phyloP scores from a whole-genome alignment of 2,329 filamentous ascomycete species.

The Aspergillus thermomutatus region DNA sequence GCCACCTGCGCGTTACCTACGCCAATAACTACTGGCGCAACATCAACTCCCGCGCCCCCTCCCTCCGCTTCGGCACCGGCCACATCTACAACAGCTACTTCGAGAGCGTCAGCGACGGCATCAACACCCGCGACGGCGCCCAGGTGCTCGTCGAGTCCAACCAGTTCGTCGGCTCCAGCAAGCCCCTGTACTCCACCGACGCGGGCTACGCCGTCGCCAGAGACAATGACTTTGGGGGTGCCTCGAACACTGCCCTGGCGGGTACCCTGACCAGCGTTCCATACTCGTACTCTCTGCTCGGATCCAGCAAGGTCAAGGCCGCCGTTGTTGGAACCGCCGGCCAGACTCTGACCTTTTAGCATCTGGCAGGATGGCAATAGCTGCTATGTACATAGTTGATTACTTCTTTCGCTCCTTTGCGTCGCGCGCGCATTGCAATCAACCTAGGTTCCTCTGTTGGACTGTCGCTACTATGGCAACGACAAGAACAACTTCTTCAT shows the following conservation, averaged over 20 bases:
- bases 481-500: slow-evolving; percentile 27
- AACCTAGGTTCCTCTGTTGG: too few relatives aligned
- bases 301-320: slow-evolving; percentile 46
- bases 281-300: slow-evolving; percentile 55
- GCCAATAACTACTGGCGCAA: slow-evolving; percentile 65
- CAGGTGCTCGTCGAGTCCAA: slow-evolving; percentile 59
- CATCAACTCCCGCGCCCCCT: slow-evolving; percentile 62
- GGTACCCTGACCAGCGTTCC: slow-evolving; percentile 53
- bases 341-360: slow-evolving; percentile 32
- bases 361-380: not conserved
- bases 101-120: slow-evolving; percentile 46
- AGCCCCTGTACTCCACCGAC: slow-evolving; percentile 46
- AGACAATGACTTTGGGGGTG: slow-evolving; percentile 49
- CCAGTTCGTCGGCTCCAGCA: slow-evolving; percentile 46
- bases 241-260: slow-evolving; percentile 47
- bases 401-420: not conserved
- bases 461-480: too few relatives aligned
- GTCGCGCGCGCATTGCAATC: not conserved
- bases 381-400: not conserved
- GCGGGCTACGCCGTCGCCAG: slow-evolving; percentile 44
- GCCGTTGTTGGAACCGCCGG: slow-evolving; percentile 39
- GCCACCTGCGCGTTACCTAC: slow-evolving; percentile 62
- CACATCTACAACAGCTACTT: slow-evolving; percentile 59
- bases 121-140: slow-evolving; percentile 58
- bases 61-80: slow-evolving; percentile 63